Conservation (phyloP, 23 red algal genomes). For the Agarophyton chilense region DNA sequence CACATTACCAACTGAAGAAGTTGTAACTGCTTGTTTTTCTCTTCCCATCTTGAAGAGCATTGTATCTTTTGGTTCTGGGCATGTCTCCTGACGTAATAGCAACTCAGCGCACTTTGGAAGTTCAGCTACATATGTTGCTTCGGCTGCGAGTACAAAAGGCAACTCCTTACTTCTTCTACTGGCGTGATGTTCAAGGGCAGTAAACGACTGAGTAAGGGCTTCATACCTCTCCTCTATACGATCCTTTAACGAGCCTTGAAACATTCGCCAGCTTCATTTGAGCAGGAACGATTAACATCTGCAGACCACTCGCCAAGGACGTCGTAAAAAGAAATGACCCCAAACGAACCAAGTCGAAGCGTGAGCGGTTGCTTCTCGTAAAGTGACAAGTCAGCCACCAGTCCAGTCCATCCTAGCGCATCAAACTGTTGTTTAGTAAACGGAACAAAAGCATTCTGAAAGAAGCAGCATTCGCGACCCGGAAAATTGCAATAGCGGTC, state of each 20-base stretch:
- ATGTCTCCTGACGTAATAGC: slow-evolving; percentile 44
- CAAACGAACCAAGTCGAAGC: slow-evolving; percentile 56
- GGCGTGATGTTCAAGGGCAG: neutral
- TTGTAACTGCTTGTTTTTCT: slow-evolving; percentile 42
- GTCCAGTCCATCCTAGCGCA: slow-evolving; percentile 17
- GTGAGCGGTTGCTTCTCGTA: slow-evolving; percentile 47
- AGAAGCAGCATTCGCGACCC: slow-evolving; percentile 41
- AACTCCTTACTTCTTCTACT: no score
- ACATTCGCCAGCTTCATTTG: slow-evolving; percentile 44
- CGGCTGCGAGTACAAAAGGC: no score
- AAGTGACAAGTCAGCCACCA: slow-evolving; percentile 52
- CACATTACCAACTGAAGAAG: neutral
- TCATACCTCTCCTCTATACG: slow-evolving; percentile 62
- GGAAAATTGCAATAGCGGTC: slow-evolving; percentile 51
- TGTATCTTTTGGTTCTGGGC: slow-evolving; percentile 44
- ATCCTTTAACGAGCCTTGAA: neutral
- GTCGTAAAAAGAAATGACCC: slow-evolving; percentile 36
- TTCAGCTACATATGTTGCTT: no score
- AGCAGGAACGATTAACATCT: slow-evolving; percentile 8
- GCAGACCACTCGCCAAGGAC: slow-evolving; percentile 49
- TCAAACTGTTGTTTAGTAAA: slow-evolving; percentile 58
- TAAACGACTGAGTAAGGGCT: slow-evolving; percentile 14
- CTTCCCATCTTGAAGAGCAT: slow-evolving; percentile 64
- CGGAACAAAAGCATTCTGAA: slow-evolving; percentile 5
- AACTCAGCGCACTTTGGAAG: no score